A percentile compares a stretch with the other conserved stretches of the same genome.
These are phyloP conservation scores for Fusarium graminum DNA, from an alignment of 2,329 filamentous ascomycete genomes.

Conservation along the genomic window DNA sequence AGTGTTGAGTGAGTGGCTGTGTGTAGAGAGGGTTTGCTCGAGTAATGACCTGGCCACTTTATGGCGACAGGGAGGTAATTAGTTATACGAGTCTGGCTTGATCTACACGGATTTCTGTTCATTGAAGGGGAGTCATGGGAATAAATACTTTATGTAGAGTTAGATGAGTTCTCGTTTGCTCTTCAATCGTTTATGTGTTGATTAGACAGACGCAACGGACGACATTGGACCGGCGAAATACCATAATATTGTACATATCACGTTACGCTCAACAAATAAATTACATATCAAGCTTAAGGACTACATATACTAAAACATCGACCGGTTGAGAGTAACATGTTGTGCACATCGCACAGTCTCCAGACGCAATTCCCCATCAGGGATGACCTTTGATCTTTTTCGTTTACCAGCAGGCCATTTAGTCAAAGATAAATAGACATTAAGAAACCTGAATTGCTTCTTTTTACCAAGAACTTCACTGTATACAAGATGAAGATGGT, in stretches of 20 bases:
- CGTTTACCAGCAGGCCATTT: not conserved
- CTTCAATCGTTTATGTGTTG: not conserved
- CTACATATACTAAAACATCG: rapidly evolving
- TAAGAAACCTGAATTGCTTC: not conserved
- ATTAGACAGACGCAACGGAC: not conserved
- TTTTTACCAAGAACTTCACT: not conserved
- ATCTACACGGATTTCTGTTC: too few relatives aligned
- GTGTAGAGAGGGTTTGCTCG: too few relatives aligned
- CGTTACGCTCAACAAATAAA: not conserved
- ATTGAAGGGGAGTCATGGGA: too few relatives aligned
- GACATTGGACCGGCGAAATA: not conserved
- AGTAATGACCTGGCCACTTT: not conserved
- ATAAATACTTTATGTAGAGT: too few relatives aligned
- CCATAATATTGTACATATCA: not conserved
- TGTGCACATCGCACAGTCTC: too few relatives aligned
- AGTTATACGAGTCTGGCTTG: too few relatives aligned
- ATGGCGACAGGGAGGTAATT: not conserved
- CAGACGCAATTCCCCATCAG: not conserved
- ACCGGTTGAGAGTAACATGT: not conserved
- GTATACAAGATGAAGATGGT: not conserved
- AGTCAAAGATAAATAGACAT: not conserved
- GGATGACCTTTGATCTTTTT: not conserved
- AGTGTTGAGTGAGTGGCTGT: not conserved
- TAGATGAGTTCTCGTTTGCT: too few relatives aligned
- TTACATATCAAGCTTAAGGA: not conserved